Evolutionary conservation across 2,329 filamentous ascomycete species (phyloP), one percentile per base, ranked within the genome.

Genomic region (Zopfia rhizophila): DNA sequence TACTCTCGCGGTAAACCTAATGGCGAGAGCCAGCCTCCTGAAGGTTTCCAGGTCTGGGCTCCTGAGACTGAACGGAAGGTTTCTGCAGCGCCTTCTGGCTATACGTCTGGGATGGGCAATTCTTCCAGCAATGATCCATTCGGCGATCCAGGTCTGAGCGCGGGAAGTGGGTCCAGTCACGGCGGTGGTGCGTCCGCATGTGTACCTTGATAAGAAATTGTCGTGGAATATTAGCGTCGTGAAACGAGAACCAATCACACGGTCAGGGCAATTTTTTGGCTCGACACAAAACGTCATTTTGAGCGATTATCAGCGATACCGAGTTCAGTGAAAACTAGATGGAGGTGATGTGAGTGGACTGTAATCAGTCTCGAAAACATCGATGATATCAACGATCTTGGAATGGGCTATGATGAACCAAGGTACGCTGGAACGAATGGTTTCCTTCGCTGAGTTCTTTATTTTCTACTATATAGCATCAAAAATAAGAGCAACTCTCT

Each of bases 1-100:
- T 88, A 87, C 60, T 78, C 82, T 32, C 78, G 76, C 4, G 88
- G 89, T 3, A 77, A 74, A 19, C 85, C 88, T 1, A 74, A 70
- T 14, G 86, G 83, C n/a, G 83, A 88, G 50, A 79, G 85, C 21
- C 76, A 84, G 48, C 87, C 88, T 1, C 74, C 77, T 1, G 80
- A 80, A 30, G 84, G 83, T 2, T 72, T 87, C 11, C 82, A 84
- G 0, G 69, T 85, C 3, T 88, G 85, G 84, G 79, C 63, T 7
- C 66, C 68, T 19, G 46, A 53, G 5, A 51, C 55, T 16, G 42
- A 44, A 16, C 40, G 55, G 22, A 66, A 63, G 32, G 45, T 53
- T 14, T 67, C 64, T 30, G 55, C 54, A n/a, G 53, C 65, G n/a
- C 61, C 65, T 6, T 70, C 68, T 7, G 66, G 68, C 7, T 69